These are phyloP conservation scores for Citrus inodora DNA, from an alignment of 345 rosid genomes.

Conservation along the genomic window DNA sequence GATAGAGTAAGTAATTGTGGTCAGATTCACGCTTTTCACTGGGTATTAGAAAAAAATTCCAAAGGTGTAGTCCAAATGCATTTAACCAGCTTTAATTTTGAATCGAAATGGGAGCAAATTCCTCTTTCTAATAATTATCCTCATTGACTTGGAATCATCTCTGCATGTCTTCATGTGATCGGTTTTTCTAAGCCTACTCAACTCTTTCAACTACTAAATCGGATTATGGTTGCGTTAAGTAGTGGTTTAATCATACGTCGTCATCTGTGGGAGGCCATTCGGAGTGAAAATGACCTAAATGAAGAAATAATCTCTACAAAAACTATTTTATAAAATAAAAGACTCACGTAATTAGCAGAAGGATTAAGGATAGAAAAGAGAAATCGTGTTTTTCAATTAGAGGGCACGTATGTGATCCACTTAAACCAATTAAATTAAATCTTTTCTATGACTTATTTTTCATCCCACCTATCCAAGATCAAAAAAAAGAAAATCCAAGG, in stretches of 20 bases:
- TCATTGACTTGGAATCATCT: neutral
- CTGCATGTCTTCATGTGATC: neutral
- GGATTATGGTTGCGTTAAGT: neutral
- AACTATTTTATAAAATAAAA: too few species aligned
- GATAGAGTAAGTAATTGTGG: too few species aligned
- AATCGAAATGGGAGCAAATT: neutral
- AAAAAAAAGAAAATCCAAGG: too few species aligned
- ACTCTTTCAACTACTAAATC: neutral
- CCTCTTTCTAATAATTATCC: neutral
- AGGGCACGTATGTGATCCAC: too few species aligned
- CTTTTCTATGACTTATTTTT: too few species aligned
- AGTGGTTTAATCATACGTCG: too few species aligned
- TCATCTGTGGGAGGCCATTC: too few species aligned
- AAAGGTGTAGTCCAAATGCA: neutral
- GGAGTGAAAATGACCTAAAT: neutral
- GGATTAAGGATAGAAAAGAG: neutral
- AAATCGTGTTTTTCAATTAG: neutral
- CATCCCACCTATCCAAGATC: too few species aligned
- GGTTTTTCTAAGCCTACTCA: neutral
- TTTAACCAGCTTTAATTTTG: neutral
- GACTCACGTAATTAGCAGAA: neutral
- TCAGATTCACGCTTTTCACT: too few species aligned
- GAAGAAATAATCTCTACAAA: too few species aligned
- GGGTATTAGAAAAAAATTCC: neutral
- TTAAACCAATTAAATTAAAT: too few species aligned